Evolutionary conservation across 495 filamentous ascomycete species (phyloP).

Genomic region (Emericellopsis terricola): DNA sequence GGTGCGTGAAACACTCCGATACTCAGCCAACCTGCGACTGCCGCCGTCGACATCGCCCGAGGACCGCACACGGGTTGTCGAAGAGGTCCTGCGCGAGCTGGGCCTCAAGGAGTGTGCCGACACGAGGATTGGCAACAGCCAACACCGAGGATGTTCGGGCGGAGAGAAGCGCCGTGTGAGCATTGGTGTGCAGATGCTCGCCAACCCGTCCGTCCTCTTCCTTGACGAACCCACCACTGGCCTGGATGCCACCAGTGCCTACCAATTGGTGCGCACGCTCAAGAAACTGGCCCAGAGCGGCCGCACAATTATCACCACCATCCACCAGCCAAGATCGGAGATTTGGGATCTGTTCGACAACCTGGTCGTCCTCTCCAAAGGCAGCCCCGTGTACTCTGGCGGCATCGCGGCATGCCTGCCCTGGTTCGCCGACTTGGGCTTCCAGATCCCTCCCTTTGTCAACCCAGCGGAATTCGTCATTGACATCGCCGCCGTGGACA

Average conservation of each 20-base stretch:
- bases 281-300: conserved; percentile 47
- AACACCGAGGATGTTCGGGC: conserved; percentile 56
- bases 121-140: conserved; percentile 47
- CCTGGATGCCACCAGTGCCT: conserved; percentile 58
- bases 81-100: conserved; percentile 56
- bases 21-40: conserved; percentile 52
- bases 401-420: conserved; percentile 27
- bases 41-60: conserved; percentile 37
- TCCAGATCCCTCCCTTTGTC: conserved; percentile 43
- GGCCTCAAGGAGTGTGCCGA: conserved; percentile 58
- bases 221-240: conserved; percentile 64
- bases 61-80: conserved; percentile 41
- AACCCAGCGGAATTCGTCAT: conserved; percentile 62
- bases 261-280: conserved; percentile 47
- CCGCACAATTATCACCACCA: conserved; percentile 50
- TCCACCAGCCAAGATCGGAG: conserved; percentile 58
- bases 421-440: conserved; percentile 38
- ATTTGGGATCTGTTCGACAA: conserved; percentile 60
- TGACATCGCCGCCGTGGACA: conserved; percentile 53
- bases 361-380: conserved; percentile 42
- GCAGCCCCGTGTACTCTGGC: conserved; percentile 48
- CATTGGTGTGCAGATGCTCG: conserved; percentile 56
- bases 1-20: conserved; percentile 51
- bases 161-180: conserved; percentile 58
- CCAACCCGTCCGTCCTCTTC: conserved; percentile 58